Base-by-base conservation (phyloP, 768 basidiomycete species). In the Podaxis pistillaris region DNA sequence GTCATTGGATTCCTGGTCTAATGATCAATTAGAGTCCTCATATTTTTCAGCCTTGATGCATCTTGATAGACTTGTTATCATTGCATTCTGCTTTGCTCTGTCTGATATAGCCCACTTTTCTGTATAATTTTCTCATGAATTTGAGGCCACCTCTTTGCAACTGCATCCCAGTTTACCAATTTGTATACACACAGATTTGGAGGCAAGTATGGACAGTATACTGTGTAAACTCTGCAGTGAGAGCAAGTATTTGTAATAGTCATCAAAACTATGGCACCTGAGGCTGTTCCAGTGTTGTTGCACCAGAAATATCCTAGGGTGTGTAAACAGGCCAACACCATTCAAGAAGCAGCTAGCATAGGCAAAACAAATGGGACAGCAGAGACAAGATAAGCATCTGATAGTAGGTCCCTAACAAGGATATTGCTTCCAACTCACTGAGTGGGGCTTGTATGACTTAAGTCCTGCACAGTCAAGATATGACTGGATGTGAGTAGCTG, bases 401-500 rank as follows among this genome's bases (percentile, higher is more conserved):
- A 49, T 9, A 49, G 13, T 36, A 1, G 11, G 15, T 47, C 53
- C 41, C 36, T 22, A 60, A 22, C 61, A 46, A 22, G 61, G 61
- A 40, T 62, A 62, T 15, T 56, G 2, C 7, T 46, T 36, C 54
- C 54, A 62, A 7, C 33, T 56, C 5, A 37, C 46, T 1, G 24
- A 4, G 19, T 56, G 47, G 3, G 44, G 26, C 33, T 62, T 62
- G 5, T 49, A 56, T 11, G 53, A 30, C 46, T 56, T 62, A 17
- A 62, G 9, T 5, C 54, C 54, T 13, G 47, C 47, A 6, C 55
- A 19, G 44, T 62, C 61, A 7, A 62, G 22, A 44, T 62, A 62
- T 17, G 41, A 50, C 4, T 37, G 36, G 12, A 62, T 50, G 17
- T 13, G 28, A 11, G 4, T 24, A 2, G 61, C 61, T 3, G 22